Conservation (phyloP, 2,329 filamentous ascomycete species). For the Fusarium pseudonygamai region DNA sequence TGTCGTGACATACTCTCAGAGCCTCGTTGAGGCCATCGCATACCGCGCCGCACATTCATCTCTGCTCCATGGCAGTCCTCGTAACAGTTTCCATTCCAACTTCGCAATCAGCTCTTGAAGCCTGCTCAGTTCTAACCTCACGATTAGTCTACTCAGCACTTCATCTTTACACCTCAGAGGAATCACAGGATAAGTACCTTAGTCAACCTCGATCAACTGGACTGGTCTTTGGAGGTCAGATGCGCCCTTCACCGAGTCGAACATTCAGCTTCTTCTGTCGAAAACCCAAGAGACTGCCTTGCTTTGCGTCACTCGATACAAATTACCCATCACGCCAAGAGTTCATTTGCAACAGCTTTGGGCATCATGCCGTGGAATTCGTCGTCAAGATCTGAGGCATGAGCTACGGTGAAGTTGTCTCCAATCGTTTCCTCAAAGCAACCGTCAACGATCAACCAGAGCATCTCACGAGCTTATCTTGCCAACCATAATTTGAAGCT, state of each 20-base stretch:
- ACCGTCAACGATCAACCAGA: no score
- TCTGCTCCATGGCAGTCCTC: background rate
- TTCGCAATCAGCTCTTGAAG: background rate
- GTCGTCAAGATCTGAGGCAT: no score
- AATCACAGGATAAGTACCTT: background rate
- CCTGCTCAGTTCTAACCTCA: background rate
- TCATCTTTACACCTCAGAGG: accelerated
- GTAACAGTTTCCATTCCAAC: background rate
- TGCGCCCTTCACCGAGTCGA: background rate
- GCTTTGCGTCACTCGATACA: background rate
- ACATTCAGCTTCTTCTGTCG: accelerated
- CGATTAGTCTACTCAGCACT: background rate
- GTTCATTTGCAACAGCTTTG: no score
- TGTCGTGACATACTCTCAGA: background rate
- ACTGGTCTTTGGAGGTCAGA: accelerated
- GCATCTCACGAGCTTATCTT: no score
- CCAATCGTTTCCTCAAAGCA: no score
- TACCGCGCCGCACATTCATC: background rate
- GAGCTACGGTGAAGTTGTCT: no score
- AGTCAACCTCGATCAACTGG: background rate
- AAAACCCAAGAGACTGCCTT: background rate
- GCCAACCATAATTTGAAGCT: no score
- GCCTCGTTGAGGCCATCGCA: background rate
- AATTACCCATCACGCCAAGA: no score
- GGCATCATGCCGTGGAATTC: no score